Evolutionary conservation across 306 rosid species (phyloP).

Genomic region (Citrullus mucosospermus): DNA sequence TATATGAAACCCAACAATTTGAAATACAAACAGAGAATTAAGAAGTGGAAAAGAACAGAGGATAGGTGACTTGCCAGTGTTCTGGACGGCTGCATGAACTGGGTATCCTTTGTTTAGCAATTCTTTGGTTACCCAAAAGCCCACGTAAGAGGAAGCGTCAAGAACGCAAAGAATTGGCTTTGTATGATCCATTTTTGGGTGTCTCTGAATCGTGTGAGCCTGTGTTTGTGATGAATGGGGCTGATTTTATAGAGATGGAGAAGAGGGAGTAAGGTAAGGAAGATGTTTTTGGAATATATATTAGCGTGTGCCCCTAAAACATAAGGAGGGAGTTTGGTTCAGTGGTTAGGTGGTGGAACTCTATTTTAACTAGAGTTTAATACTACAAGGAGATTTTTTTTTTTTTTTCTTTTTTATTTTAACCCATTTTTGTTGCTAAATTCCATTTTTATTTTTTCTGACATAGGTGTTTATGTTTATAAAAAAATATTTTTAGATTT

Average conservation of each 20-base stretch:
- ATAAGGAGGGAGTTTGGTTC: too few species aligned
- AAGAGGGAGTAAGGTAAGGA: not conserved
- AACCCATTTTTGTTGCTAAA: too few species aligned
- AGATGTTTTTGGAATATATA: not conserved
- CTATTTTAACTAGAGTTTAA: too few species aligned
- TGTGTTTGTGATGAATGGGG: not conserved
- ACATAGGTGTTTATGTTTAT: too few species aligned
- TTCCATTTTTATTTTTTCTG: too few species aligned
- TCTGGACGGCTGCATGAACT: constrained; percentile 35
- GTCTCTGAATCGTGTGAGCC: not conserved
- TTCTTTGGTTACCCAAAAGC: constrained; percentile 36
- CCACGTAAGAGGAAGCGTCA: constrained; percentile 36
- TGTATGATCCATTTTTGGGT: constrained; percentile 11
- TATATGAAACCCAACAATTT: not conserved
- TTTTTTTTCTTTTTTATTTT: too few species aligned
- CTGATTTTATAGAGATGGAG: not conserved
- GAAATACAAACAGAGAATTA: not conserved
- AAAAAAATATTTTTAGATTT: too few species aligned
- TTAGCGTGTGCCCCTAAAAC: too few species aligned
- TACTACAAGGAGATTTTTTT: too few species aligned
- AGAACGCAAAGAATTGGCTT: constrained; percentile 27
- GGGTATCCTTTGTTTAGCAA: constrained; percentile 24
- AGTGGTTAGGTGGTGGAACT: too few species aligned
- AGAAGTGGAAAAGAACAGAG: not conserved
- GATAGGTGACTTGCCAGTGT: constrained; percentile 3